These are phyloP conservation scores for Solanum chmielewskii DNA, from an alignment of 257 asterid species.

Conservation along the genomic window DNA sequence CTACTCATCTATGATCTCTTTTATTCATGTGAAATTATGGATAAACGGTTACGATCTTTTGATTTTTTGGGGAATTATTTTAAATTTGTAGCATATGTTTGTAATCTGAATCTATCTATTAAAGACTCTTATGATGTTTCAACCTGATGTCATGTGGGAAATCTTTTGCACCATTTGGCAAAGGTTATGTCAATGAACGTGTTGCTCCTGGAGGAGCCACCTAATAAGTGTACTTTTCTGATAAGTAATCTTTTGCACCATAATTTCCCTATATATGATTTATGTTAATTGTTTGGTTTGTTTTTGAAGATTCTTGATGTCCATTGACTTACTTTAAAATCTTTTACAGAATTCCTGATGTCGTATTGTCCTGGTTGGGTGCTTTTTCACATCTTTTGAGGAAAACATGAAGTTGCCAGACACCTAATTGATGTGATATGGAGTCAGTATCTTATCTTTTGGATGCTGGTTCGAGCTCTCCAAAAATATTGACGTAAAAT, in stretches of 20 bases:
- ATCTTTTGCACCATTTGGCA: conserved; percentile 81
- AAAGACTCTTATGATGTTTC: too few species aligned
- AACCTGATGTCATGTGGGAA: conserved; percentile 13
- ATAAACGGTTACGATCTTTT: too few species aligned
- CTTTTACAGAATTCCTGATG: background rate
- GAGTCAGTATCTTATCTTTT: too few species aligned
- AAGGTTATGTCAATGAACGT: conserved; percentile 47
- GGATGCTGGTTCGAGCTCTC: too few species aligned
- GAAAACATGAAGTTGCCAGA: background rate
- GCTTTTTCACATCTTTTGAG: conserved; percentile 88
- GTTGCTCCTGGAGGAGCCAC: background rate
- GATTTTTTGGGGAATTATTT: too few species aligned
- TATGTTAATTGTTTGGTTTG: background rate
- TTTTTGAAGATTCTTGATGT: background rate
- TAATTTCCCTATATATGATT: background rate
- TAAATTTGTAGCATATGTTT: too few species aligned
- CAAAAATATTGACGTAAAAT: background rate
- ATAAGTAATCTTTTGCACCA: background rate
- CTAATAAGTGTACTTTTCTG: background rate
- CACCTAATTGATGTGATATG: too few species aligned
- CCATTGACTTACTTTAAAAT: background rate
- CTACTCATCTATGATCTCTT: too few species aligned
- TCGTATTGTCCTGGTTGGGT: conserved; percentile 9
- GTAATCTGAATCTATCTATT: too few species aligned
- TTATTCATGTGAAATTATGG: too few species aligned